Conservation (phyloP, 148 eudicot species). For the Persicaria maculosa region DNA sequence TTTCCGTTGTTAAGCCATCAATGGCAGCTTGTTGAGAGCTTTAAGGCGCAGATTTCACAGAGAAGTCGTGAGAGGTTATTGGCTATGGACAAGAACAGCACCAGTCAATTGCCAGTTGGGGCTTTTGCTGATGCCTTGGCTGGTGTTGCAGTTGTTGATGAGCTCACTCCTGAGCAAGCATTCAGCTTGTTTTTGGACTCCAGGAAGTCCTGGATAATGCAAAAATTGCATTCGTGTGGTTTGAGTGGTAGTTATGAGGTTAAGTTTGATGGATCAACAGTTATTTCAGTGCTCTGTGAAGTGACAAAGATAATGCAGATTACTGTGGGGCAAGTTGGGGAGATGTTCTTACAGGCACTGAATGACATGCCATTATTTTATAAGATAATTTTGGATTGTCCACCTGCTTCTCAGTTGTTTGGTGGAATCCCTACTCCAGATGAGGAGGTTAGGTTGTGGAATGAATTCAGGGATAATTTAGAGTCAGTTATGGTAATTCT, state of each 20-base stretch:
- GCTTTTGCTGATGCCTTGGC: slow-evolving; percentile 85
- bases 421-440: slow-evolving; percentile 89
- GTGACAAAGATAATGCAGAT: slow-evolving; percentile 85
- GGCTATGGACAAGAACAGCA: slow-evolving; percentile 36
- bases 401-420: slow-evolving; percentile 93
- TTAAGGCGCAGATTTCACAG: slow-evolving; percentile 84
- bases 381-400: slow-evolving; percentile 68
- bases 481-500: slow-evolving; percentile 64
- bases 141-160: slow-evolving; percentile 74
- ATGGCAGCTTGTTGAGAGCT: slow-evolving; percentile 97
- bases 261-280: slow-evolving; percentile 37
- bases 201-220: slow-evolving; percentile 66
- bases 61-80: slow-evolving; percentile 74
- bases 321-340: slow-evolving; percentile 80
- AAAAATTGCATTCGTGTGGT: slow-evolving; percentile 47
- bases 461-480: slow-evolving; percentile 64
- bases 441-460: slow-evolving; percentile 88
- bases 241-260: slow-evolving; percentile 10
- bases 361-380: slow-evolving; percentile 90
- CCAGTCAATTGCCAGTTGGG: slow-evolving; percentile 23
- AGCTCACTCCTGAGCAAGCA: slow-evolving; percentile 60
- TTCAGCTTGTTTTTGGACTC: slow-evolving; percentile 70
- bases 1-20: slow-evolving; percentile 87
- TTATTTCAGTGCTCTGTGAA: slow-evolving; percentile 63
- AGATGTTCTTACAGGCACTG: slow-evolving; percentile 82